Base-by-base conservation (phyloP, 495 filamentous ascomycete species). In the Aspergillus sparsus region DNA sequence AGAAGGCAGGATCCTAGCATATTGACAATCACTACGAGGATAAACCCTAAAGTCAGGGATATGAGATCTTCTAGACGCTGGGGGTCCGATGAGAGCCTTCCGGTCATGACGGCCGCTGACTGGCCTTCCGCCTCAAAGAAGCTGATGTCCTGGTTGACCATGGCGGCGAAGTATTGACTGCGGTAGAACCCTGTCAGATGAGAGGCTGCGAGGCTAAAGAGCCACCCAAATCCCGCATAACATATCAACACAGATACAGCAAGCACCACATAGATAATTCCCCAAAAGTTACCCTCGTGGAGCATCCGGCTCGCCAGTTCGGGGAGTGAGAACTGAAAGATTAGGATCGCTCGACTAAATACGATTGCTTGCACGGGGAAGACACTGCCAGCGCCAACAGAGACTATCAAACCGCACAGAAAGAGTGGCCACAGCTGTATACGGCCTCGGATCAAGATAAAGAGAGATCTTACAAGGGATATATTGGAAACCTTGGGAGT, bases 221-320 rank as follows among this genome's bases (percentile, higher is more conserved):
- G 74, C 66, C 74, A 87, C 1, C 81, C 82, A 12, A 87, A 63
- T 0, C 76, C 64, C 54, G 80, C 78, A 58, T 85, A 87, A 49
- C 77, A 71, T 16, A 81, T 58, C 1, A 75, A 73, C 13, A 78
- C 71, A 37, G 75, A 78, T 15, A 78, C 59, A 16, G 78, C 82
- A 0, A 87, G 70, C 12, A 78, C 71, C 15, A 87, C 79, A 62
- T 87, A 87, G 80, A 87, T 87, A 18, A 87, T 60, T 33, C 83
- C 81, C 78, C 82, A 85, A 57, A 87, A 86, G 50, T 75, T 77
- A 7, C 63, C 79, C 3, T 71, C 32, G 8, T 42, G 27, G 3
- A 49, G 53, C 58, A 71, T 62, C 5, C 64, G 16, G 37, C 39
- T 7, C 7, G 57, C 64, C 11, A 41, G n/a, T 41, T 41, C 37